phyloP scores from a whole-genome alignment of 169 alveolate genomes.

The Cryptosporidium baileyi region DNA sequence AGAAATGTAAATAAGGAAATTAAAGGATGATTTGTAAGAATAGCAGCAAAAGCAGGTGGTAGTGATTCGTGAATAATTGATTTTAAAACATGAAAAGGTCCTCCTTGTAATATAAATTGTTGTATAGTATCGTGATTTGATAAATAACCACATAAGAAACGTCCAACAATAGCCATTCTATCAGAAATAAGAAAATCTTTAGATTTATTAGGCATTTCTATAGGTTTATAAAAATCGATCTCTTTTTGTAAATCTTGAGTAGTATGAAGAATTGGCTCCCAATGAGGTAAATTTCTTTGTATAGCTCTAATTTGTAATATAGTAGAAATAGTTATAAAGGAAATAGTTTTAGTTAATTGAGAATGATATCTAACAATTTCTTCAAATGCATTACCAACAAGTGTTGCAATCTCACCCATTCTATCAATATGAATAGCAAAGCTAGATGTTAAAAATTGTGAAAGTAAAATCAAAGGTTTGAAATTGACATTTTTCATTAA shows the following conservation, averaged over 20 bases:
- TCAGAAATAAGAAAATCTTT: conserved; percentile 43
- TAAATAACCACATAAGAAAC: conserved; percentile 61
- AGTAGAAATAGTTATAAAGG: conserved; percentile 32
- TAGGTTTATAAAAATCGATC: not conserved
- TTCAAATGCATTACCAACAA: conserved; percentile 62
- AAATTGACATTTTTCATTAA: conserved; percentile 26
- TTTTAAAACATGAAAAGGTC: conserved; percentile 50
- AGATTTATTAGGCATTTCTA: conserved; percentile 7
- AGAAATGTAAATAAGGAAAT: conserved; percentile 44
- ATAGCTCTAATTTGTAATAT: conserved; percentile 21
- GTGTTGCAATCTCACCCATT: conserved; percentile 68
- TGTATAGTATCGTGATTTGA: conserved; percentile 52
- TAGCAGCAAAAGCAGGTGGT: conserved; percentile 66
- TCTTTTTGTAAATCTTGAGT: not conserved
- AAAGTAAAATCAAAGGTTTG: conserved; percentile 24
- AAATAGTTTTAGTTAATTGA: conserved; percentile 33
- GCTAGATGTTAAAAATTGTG: conserved; percentile 53
- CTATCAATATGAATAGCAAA: conserved; percentile 63
- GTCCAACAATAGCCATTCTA: conserved; percentile 68
- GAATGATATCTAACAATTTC: conserved; percentile 67
- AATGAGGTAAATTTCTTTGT: conserved; percentile 7
- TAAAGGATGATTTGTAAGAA: conserved; percentile 41
- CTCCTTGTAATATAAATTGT: conserved; percentile 47
- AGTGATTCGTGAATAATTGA: conserved; percentile 24
- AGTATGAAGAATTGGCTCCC: not conserved